A percentile compares a stretch with the other conserved stretches of the same genome.
Conservation (phyloP, 768 basidiomycete genomes). For the Leucocoprinus leucothites region DNA sequence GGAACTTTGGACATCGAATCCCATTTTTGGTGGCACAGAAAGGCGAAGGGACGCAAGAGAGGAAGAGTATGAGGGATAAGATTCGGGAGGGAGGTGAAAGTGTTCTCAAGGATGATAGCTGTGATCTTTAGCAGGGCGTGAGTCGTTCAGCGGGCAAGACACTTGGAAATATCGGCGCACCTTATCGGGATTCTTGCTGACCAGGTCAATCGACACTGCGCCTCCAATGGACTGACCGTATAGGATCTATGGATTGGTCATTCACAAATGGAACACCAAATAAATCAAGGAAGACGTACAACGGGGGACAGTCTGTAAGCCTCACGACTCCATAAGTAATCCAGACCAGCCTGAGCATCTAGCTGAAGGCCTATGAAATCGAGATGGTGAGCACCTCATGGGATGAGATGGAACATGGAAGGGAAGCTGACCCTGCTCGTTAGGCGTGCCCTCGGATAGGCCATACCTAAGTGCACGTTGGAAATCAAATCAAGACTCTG, state of each 20-base stretch:
- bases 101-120: conserved; percentile 90
- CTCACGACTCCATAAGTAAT: conserved; percentile 67
- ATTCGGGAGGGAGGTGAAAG: conserved; percentile 80
- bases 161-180: conserved; percentile 32
- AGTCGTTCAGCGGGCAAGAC: not conserved
- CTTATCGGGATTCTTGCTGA: conserved; percentile 69
- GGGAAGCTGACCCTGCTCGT: conserved; percentile 63
- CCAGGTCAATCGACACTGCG: conserved; percentile 87
- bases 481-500: not conserved
- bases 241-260: conserved; percentile 43
- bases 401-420: not conserved
- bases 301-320: conserved; percentile 63
- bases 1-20: conserved; percentile 68
- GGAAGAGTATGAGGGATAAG: conserved; percentile 84
- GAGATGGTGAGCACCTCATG: not conserved
- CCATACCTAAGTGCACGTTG: conserved; percentile 63
- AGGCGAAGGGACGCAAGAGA: conserved; percentile 64
- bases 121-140: conserved; percentile 45
- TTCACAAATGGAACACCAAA: not conserved
- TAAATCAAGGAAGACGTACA: conserved; percentile 34
- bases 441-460: conserved; percentile 80
- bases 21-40: conserved; percentile 88
- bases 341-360: conserved; percentile 82
- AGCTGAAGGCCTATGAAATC: conserved; percentile 61
- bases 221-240: conserved; percentile 92